Evolutionary conservation across 192 early-diverging fungal species (phyloP).

Genomic region (Chytriomyces hyalinus): DNA sequence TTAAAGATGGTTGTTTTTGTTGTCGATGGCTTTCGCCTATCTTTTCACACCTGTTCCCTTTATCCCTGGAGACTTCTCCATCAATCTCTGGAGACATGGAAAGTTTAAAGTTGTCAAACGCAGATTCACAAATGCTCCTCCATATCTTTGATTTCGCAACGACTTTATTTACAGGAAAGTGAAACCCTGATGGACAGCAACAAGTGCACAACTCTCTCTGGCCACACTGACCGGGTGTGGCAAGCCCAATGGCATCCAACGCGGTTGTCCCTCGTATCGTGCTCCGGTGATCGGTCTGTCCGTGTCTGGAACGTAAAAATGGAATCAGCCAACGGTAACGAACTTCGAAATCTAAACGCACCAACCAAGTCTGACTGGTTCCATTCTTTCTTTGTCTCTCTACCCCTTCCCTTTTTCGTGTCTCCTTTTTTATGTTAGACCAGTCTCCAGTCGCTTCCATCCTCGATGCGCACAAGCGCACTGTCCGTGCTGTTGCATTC

Average conservation of each 20-base stretch:
- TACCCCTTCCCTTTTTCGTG: neutral
- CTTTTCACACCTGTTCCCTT: no score
- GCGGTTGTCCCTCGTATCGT: conserved; percentile 75
- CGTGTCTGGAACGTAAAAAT: conserved; percentile 74
- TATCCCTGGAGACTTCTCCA: no score
- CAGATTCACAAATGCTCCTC: no score
- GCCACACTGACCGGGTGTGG: conserved; percentile 88
- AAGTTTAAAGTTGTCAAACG: no score
- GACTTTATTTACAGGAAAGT: no score
- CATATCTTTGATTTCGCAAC: no score
- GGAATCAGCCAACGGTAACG: conserved; percentile 2
- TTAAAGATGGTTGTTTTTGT: no score
- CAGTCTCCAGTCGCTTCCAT: conserved; percentile 78
- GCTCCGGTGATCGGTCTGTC: conserved; percentile 86
- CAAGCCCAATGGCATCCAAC: conserved; percentile 83
- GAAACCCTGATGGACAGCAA: neutral
- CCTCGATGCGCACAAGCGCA: conserved; percentile 88
- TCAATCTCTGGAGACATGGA: no score
- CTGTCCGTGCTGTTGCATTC: conserved; percentile 88
- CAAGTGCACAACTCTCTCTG: conserved; percentile 33
- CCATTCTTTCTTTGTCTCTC: no score
- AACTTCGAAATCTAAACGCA: neutral
- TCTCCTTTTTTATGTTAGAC: conserved; percentile 18
- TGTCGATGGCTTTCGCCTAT: no score
- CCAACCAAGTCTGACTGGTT: no score